Conservation (phyloP, 192 early-diverging fungal genomes). For the Cladochytrium replicatum region DNA sequence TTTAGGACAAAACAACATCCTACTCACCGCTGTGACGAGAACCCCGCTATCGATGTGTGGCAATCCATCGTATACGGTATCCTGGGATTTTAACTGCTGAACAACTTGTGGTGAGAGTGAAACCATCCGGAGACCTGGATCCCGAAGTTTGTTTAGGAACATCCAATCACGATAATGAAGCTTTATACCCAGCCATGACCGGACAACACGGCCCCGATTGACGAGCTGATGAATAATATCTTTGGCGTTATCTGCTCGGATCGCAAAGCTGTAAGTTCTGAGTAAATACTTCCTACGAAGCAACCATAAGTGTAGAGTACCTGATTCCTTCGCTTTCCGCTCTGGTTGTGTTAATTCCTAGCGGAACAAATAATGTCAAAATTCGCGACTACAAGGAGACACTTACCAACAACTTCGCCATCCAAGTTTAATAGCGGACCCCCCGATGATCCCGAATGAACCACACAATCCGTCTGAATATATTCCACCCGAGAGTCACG, state of each 20-base stretch:
- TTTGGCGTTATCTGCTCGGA: slow-evolving; percentile 29
- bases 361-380: slow-evolving; percentile 1
- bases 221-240: slow-evolving; percentile 34
- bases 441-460: slow-evolving; percentile 37
- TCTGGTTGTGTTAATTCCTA: slow-evolving; percentile 31
- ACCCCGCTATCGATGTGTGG: slow-evolving; percentile 24
- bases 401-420: slow-evolving; percentile 34
- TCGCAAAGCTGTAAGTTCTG: slow-evolving; percentile 27
- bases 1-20: neutral
- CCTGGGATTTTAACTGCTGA: slow-evolving; percentile 21
- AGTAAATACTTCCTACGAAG: slow-evolving; percentile 6
- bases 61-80: neutral
- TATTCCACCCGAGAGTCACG: slow-evolving; percentile 33
- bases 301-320: slow-evolving; percentile 10
- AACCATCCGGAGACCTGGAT: slow-evolving; percentile 25
- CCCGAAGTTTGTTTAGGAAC: neutral
- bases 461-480: slow-evolving; percentile 44
- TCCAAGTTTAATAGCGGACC: slow-evolving; percentile 40
- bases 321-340: slow-evolving; percentile 38
- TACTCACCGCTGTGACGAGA: slow-evolving; percentile 22
- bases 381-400: neutral
- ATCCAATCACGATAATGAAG: neutral
- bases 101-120: slow-evolving; percentile 26
- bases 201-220: slow-evolving; percentile 21
- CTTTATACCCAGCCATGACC: slow-evolving; percentile 33